Evolutionary conservation across 305 asterid genomes (phyloP).

Genomic region (Ajuga reptans): DNA sequence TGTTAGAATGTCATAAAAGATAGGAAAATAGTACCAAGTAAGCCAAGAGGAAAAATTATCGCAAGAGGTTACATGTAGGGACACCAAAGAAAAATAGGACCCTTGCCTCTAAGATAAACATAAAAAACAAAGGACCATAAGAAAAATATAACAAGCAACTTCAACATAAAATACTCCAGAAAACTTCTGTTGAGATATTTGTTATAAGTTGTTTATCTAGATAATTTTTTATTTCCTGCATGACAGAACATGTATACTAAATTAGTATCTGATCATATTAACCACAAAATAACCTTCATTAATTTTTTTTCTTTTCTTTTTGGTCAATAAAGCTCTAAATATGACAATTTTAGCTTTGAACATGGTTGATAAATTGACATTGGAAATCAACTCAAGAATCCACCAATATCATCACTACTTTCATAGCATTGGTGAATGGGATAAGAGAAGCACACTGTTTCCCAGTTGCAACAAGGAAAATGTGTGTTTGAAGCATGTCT

Average conservation of each 20-base stretch:
- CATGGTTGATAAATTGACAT: neutral
- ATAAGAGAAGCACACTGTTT: neutral
- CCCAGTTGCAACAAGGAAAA: neutral
- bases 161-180: slow-evolving; percentile 11
- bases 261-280: neutral
- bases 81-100: neutral
- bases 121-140: neutral
- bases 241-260: neutral
- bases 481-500: neutral
- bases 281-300: neutral
- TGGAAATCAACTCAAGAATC: neutral
- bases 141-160: neutral
- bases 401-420: neutral
- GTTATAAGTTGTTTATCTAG: neutral
- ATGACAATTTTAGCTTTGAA: neutral
- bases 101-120: too few species aligned
- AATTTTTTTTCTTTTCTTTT: too few species aligned
- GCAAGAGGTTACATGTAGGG: slow-evolving; percentile 13
- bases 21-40: slow-evolving; percentile 14
- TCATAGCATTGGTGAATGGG: neutral
- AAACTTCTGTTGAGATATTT: neutral
- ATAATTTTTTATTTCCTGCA: neutral
- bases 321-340: too few species aligned
- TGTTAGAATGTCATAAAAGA: slow-evolving; percentile 34
- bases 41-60: slow-evolving; percentile 14